Percentiles rank a stretch among this genome's conserved stretches.
Conservation (phyloP, 768 basidiomycete genomes). For the Collybia sordida region DNA sequence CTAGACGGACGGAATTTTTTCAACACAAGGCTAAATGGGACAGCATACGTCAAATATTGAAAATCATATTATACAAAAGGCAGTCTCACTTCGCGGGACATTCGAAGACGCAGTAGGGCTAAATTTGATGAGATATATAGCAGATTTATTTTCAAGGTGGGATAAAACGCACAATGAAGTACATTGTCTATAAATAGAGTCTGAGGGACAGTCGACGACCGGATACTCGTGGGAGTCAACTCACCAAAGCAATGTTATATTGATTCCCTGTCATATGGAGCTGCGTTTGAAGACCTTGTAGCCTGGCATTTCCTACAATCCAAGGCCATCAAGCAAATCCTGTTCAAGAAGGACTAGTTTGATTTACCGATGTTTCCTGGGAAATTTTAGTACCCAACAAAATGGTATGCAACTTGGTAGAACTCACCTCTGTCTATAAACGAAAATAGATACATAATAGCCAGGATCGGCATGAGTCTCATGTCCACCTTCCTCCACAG, state of each 20-base stretch:
- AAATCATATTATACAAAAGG: neutral
- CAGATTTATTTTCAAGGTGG: neutral
- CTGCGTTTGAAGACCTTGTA: slow-evolving; percentile 60
- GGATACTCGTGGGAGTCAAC: slow-evolving; percentile 10
- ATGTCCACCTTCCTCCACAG: slow-evolving; percentile 61
- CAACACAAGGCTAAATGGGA: slow-evolving; percentile 42
- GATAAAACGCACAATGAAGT: slow-evolving; percentile 54
- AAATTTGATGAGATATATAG: neutral
- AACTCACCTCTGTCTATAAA: slow-evolving; percentile 61
- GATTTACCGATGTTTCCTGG: slow-evolving; percentile 56
- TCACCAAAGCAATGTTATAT: slow-evolving; percentile 68
- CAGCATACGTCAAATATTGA: slow-evolving; percentile 2
- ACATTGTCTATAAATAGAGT: slow-evolving; percentile 54
- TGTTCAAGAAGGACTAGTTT: neutral
- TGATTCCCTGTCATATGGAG: slow-evolving; percentile 55
- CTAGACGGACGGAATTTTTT: slow-evolving; percentile 66
- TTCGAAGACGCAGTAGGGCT: slow-evolving; percentile 66
- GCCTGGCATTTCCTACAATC: slow-evolving; percentile 57
- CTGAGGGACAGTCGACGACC: neutral
- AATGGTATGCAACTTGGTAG: neutral
- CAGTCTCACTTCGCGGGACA: slow-evolving; percentile 65
- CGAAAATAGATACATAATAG: slow-evolving; percentile 59
- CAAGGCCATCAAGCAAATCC: neutral
- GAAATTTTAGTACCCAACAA: neutral
- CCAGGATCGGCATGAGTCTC: slow-evolving; percentile 56